Percentiles rank a stretch among this genome's conserved stretches.
phyloP scores from a whole-genome alignment of 805 yeast species.

The Yarrowia deformans region DNA sequence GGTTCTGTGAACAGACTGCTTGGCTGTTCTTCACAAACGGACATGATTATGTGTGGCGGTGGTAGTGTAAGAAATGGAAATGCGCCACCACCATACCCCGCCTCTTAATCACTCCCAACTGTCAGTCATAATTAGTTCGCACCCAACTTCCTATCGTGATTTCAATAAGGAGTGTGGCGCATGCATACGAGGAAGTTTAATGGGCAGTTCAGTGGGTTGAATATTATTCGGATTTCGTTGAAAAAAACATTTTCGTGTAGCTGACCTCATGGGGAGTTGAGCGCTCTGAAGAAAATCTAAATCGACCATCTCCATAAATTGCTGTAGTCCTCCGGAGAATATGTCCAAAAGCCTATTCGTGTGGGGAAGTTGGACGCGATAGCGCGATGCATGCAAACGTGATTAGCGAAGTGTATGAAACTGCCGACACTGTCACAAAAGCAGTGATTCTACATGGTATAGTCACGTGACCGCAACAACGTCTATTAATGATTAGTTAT shows the following conservation, averaged over 20 bases:
- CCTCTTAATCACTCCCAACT: not conserved
- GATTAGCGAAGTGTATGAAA: no score
- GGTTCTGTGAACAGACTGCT: not conserved
- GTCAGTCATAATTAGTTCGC: slow-evolving; percentile 1
- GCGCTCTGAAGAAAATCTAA: no score
- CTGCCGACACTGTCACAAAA: no score
- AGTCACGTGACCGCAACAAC: no score
- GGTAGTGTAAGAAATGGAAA: not conserved
- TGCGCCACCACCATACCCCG: no score
- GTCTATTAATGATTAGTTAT: not conserved
- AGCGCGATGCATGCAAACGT: no score
- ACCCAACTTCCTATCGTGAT: slow-evolving; percentile 27
- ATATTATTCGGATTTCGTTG: not conserved
- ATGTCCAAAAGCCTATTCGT: slow-evolving; percentile 2
- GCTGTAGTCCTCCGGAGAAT: no score
- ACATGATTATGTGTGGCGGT: not conserved
- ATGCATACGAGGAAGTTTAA: not conserved
- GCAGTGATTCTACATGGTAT: no score
- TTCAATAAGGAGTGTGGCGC: not conserved
- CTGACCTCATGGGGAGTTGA: not conserved
- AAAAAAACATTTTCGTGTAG: not conserved
- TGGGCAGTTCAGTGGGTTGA: not conserved
- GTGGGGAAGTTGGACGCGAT: not conserved
- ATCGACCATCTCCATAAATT: no score
- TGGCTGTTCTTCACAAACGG: slow-evolving; percentile 4